Conservation (phyloP, 2,329 filamentous ascomycete species). For the Trichophyton benhamiae region DNA sequence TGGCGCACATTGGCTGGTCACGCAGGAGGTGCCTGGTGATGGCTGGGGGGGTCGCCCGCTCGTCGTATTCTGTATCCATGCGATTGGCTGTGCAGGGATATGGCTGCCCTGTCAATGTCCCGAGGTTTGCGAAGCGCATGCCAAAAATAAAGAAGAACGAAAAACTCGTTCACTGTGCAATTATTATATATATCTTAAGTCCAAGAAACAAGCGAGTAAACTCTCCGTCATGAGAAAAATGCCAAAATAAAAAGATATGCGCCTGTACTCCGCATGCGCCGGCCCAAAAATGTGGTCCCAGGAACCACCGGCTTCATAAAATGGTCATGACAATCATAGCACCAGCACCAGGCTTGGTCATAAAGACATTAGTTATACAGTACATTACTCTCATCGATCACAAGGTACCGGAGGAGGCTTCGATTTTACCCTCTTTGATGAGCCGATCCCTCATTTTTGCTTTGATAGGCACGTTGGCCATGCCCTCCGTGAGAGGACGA, state of each 20-base stretch:
- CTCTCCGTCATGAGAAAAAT: not conserved
- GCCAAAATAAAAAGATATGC: not conserved
- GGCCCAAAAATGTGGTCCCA: not conserved
- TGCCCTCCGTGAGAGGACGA: not conserved
- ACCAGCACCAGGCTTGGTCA: not conserved
- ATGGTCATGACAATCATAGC: not conserved
- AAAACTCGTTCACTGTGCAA: not conserved
- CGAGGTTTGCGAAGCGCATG: not conserved
- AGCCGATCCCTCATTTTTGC: not conserved
- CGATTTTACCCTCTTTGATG: not conserved
- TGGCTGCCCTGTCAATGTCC: not conserved
- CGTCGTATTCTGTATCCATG: not conserved
- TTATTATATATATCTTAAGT: not conserved
- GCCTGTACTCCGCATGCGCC: not conserved
- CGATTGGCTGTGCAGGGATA: not conserved
- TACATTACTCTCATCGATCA: not conserved
- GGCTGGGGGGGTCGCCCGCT: not conserved
- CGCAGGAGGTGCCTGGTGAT: slow-evolving; percentile 1
- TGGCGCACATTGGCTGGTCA: not conserved
- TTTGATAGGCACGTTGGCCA: not conserved
- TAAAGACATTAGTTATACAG: not conserved
- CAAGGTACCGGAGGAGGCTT: not conserved
- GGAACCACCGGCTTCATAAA: not conserved
- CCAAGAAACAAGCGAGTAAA: not conserved
- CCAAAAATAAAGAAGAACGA: not conserved